A percentile compares a stretch with the other conserved stretches of the same genome.
phyloP scores from a whole-genome alignment of 208 protist species.

The Strigomonas galati region DNA sequence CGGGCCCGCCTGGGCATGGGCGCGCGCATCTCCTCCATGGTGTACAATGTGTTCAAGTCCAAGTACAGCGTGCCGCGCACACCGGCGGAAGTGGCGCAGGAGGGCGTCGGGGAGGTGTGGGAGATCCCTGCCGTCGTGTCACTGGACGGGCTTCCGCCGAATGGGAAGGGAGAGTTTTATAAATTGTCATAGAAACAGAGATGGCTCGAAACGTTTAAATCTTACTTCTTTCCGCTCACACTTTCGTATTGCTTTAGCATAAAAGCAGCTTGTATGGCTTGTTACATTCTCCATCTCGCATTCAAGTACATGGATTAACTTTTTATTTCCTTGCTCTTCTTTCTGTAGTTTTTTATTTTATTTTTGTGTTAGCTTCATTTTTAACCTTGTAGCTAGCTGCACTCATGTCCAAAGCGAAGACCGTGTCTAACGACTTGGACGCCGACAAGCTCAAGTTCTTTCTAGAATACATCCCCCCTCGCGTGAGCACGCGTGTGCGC shows the following conservation, averaged over 20 bases:
- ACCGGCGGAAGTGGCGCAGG: slow-evolving; percentile 23
- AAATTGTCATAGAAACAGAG: slow-evolving; percentile 24
- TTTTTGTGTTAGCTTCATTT: slow-evolving; percentile 11
- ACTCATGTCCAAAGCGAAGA: slow-evolving; percentile 5
- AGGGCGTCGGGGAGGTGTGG: slow-evolving; percentile 39
- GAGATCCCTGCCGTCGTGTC: slow-evolving; percentile 51
- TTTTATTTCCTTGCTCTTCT: slow-evolving; percentile 5
- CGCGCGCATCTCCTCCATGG: slow-evolving; percentile 43
- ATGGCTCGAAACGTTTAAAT: neutral
- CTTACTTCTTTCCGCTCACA: too few relatives aligned
- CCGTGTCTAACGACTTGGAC: slow-evolving; percentile 16
- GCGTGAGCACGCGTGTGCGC: slow-evolving; percentile 18
- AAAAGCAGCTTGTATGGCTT: slow-evolving; percentile 8
- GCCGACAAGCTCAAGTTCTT: slow-evolving; percentile 17
- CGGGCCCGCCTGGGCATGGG: slow-evolving; percentile 36
- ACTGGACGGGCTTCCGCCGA: slow-evolving; percentile 44
- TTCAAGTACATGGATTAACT: too few relatives aligned
- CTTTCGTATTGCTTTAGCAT: too few relatives aligned
- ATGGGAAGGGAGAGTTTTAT: slow-evolving; percentile 33
- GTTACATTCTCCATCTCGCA: too few relatives aligned
- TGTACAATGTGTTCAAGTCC: slow-evolving; percentile 55
- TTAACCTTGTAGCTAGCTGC: neutral
- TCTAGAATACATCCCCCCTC: slow-evolving; percentile 19
- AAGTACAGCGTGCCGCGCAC: slow-evolving; percentile 28
- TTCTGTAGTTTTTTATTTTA: slow-evolving; percentile 4